Percentiles rank a stretch among this genome's conserved stretches.
phyloP scores from a whole-genome alignment of 208 protist species.

The Acanthamoeba rhysodes region DNA sequence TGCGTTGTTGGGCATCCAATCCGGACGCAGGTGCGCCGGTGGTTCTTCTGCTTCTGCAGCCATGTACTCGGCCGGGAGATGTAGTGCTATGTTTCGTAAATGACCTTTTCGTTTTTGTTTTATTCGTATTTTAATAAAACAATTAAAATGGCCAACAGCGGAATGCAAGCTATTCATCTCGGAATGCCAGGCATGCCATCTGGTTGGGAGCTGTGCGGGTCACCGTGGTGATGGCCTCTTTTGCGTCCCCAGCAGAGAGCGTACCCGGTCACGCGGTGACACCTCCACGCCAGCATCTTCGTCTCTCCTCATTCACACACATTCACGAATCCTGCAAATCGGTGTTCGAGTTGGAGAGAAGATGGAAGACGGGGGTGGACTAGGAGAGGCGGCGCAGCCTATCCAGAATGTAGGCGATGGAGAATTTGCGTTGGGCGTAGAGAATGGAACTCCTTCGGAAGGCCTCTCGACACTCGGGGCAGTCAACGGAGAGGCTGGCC shows the following conservation, averaged over 20 bases:
- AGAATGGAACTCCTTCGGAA: background rate
- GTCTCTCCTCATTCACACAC: background rate
- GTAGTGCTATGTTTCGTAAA: too few species aligned
- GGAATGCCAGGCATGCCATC: too few species aligned
- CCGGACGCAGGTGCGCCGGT: background rate
- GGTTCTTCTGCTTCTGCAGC: background rate
- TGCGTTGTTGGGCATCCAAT: constrained; percentile 57
- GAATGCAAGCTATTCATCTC: too few species aligned
- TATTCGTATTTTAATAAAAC: too few species aligned
- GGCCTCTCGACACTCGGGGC: background rate
- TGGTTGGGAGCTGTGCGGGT: too few species aligned
- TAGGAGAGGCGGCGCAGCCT: too few species aligned
- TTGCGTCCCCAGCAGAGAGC: too few species aligned
- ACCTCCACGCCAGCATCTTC: background rate
- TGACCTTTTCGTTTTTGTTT: too few species aligned
- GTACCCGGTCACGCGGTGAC: too few species aligned
- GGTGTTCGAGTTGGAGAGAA: background rate
- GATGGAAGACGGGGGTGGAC: background rate
- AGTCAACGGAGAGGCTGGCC: background rate
- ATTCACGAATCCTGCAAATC: background rate
- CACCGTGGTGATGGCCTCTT: too few species aligned
- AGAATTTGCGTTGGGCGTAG: background rate
- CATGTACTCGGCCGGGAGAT: background rate
- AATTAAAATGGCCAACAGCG: too few species aligned
- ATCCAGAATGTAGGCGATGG: background rate